Evolutionary conservation across 768 basidiomycete species (phyloP).

Genomic region (Rhizopogon sp.): DNA sequence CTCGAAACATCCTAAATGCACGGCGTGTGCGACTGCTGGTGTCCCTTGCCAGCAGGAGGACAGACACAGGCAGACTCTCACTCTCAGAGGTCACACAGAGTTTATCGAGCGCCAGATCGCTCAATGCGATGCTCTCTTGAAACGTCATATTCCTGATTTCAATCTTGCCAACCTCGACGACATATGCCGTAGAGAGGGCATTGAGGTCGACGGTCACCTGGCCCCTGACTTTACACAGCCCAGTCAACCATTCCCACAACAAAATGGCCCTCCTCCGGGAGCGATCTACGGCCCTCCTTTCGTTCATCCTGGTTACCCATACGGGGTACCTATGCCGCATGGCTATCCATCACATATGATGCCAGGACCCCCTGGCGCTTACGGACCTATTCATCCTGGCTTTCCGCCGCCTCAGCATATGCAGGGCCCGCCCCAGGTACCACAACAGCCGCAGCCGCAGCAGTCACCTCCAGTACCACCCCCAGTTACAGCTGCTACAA

Average conservation of each 20-base stretch:
- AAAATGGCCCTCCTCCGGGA: conserved; percentile 19
- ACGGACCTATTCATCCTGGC: conserved; percentile 54
- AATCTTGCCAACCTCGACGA: conserved; percentile 63
- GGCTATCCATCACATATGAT: conserved; percentile 41
- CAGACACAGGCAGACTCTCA: conserved; percentile 81
- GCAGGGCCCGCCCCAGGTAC: conserved; percentile 32
- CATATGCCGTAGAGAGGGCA: conserved; percentile 57
- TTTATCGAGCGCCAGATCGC: conserved; percentile 75
- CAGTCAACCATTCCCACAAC: conserved; percentile 30
- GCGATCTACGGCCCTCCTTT: conserved; percentile 29
- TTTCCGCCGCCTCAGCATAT: conserved; percentile 45
- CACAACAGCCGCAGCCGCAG: conserved; percentile 32
- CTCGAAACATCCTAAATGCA: conserved; percentile 84
- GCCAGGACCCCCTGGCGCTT: conserved; percentile 37
- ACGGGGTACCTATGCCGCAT: conserved; percentile 35
- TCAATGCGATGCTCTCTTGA: conserved; percentile 76
- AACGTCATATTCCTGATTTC: conserved; percentile 66
- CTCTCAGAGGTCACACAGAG: conserved; percentile 79
- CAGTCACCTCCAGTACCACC: conserved; percentile 22
- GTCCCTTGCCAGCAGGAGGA: conserved; percentile 84
- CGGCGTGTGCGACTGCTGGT: conserved; percentile 77
- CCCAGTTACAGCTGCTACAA: conserved; percentile 15
- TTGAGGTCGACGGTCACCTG: conserved; percentile 38
- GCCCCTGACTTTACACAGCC: conserved; percentile 24
- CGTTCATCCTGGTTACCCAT: conserved; percentile 43